These are phyloP conservation scores for Centaurea solstitialis DNA, from an alignment of 129 eudicot genomes.

Conservation along the genomic window DNA sequence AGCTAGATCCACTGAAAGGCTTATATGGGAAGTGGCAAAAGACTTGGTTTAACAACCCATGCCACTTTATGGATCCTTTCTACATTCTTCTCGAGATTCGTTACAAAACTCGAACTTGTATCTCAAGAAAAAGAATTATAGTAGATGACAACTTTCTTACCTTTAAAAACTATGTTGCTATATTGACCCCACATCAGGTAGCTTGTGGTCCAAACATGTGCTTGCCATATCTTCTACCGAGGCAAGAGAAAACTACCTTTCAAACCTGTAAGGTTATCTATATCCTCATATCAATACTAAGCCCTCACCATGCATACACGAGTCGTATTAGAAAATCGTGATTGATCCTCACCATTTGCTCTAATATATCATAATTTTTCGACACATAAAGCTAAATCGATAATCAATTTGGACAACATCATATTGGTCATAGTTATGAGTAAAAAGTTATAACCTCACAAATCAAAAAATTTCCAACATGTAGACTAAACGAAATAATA, in stretches of 20 bases:
- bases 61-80: neutral
- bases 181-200: neutral
- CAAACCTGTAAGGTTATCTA: neutral
- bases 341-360: too few relatives aligned
- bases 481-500: neutral
- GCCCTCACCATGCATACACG: neutral
- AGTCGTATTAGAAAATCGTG: neutral
- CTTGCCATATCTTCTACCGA: neutral
- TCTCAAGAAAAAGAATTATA: too few relatives aligned
- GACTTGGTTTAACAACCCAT: neutral
- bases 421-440: too few relatives aligned
- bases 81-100: neutral
- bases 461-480: neutral
- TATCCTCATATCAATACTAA: neutral
- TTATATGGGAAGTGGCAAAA: neutral
- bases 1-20: neutral
- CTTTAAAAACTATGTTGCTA: neutral
- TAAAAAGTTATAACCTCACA: neutral
- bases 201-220: neutral
- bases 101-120: too few relatives aligned
- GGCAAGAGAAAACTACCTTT: neutral
- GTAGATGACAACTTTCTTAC: neutral
- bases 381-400: neutral
- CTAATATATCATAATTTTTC: too few relatives aligned
- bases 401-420: neutral